Base-by-base conservation (phyloP, 2,329 filamentous ascomycete species). In the Cercospora berteroae region DNA sequence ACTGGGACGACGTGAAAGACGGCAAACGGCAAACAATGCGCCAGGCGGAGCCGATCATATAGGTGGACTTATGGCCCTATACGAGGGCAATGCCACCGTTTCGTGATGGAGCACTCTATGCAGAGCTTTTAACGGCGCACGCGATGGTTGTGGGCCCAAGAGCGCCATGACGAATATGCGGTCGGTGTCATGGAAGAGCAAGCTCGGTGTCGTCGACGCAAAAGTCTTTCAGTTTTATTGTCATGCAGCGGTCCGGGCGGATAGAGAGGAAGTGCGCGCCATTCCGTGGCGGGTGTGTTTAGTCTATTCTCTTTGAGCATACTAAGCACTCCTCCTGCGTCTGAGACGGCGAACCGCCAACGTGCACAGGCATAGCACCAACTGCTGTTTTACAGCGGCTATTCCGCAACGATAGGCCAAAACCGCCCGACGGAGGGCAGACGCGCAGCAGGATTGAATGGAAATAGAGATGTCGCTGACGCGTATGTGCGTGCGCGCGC, bases 321-420 rank as follows among this genome's bases (percentile, higher is more conserved):
- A 25, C 42, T 39, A 25, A 23, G 39, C 29, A 55, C 60, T 52
- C 48, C 61, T 63, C 61, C 61, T 63, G 61, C 61, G 48, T 63
- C 61, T 60, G 61, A 63, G 61, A 63, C 61, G 61, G 61, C 61
- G 61, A 63, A 50, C 29, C 61, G 61, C 61, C 61, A 63, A 39
- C 42, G 48, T 33, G 61, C 61, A 63, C 61, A 63, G 61, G 61
- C 61, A 63, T 63, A 63, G 31, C 27, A 56, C 27, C 44, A 63
- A 63, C 27, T 27, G 48, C 33, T 57, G 50, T n/a, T 52, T 27
- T 27, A 18, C 48, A 63, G 61, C 61, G 50, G 61, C 52, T 23
- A 23, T 63, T 25, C 48, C 27, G 20, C 18, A 63, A 42, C 48
- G 61, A 63, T 63, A 57, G 61, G 61, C 27, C 48, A 7, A 20